phyloP scores from a whole-genome alignment of 768 basidiomycete genomes.

The Pleurotus djamor region DNA sequence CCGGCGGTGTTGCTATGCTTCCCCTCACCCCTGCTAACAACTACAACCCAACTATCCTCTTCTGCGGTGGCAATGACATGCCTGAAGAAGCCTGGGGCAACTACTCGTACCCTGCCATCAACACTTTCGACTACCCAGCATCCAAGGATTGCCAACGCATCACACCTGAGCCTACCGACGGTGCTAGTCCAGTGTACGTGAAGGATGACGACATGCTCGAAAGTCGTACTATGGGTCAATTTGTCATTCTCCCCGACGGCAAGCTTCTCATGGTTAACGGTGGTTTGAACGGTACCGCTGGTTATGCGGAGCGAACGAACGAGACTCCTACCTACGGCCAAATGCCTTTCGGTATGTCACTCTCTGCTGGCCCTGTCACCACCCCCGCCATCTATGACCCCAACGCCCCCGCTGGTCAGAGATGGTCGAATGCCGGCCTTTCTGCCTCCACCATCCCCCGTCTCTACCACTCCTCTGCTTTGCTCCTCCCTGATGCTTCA shows the following conservation, averaged over 20 bases:
- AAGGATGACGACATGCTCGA: slow-evolving; percentile 77
- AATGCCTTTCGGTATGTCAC: slow-evolving; percentile 61
- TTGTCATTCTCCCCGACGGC: slow-evolving; percentile 80
- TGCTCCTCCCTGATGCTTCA: slow-evolving; percentile 79
- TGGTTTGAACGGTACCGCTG: slow-evolving; percentile 79
- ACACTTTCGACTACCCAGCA: slow-evolving; percentile 73
- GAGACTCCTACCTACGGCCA: slow-evolving; percentile 35
- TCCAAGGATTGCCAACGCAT: slow-evolving; percentile 78
- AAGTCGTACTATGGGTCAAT: slow-evolving; percentile 89
- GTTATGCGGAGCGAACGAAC: slow-evolving; percentile 53
- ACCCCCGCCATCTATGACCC: slow-evolving; percentile 75
- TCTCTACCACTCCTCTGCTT: slow-evolving; percentile 80
- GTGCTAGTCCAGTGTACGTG: slow-evolving; percentile 54
- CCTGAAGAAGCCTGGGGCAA: slow-evolving; percentile 72
- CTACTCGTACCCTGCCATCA: slow-evolving; percentile 68
- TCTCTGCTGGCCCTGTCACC: slow-evolving; percentile 68
- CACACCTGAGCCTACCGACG: slow-evolving; percentile 80
- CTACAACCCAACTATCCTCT: slow-evolving; percentile 81
- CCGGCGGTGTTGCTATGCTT: slow-evolving; percentile 86
- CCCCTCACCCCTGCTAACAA: slow-evolving; percentile 92
- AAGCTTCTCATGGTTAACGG: slow-evolving; percentile 82
- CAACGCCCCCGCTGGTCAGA: slow-evolving; percentile 53
- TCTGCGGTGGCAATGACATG: slow-evolving; percentile 91
- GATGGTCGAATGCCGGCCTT: slow-evolving; percentile 63
- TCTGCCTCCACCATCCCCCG: slow-evolving; percentile 55